Base-by-base conservation (phyloP, 2,329 filamentous ascomycete species). In the Cercospora canescens region DNA sequence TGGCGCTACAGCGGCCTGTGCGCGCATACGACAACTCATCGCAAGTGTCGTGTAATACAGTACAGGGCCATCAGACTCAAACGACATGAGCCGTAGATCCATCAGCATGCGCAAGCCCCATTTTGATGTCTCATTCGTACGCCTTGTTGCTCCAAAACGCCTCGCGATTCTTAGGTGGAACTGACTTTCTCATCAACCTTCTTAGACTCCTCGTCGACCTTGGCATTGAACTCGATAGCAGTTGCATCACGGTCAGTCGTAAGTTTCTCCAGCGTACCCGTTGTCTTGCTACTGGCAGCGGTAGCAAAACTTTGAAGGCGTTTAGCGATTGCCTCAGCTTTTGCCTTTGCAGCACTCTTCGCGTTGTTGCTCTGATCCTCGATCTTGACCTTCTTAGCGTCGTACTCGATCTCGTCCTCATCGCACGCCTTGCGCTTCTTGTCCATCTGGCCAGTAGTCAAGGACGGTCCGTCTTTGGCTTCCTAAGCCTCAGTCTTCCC, bases 401-500 rank as follows among this genome's bases (percentile, higher is more conserved):
- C 41, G 11, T 60, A 28, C 55, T 61, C 48, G 35, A 30, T 56
- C 6, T 41, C 57, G 7, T 52, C 50, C 18, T 61, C 34, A 21
- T 60, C 57, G 24, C 30, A 18, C 11, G 28, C 21, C 28, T 41
- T 50, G 58, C 26, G 54, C 54, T 52, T 59, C n/a, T 35, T 48
- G 41, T 39, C 54, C 37, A 28, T 16, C 14, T 50, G 28, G 12
- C 35, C 52, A 12, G 62, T 34, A 21, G 39, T 30, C 16, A 48
- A 32, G 48, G 45, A 26, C 30, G 56, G 12, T 37, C 55, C 64
- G 26, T 58, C 60, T 24, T 39, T 30, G 52, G 45, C 62, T 50
- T 65, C 63, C 55, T 64, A 64, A 30, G 66, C 60, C 55, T 64
- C 66, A 37, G 55, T 64, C 56, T 61, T 61, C 52, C 45, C 57